Percentiles rank a stretch among this genome's conserved stretches.
Conservation (phyloP, 177 flowering plant genomes). For the Vitis hybrid region DNA sequence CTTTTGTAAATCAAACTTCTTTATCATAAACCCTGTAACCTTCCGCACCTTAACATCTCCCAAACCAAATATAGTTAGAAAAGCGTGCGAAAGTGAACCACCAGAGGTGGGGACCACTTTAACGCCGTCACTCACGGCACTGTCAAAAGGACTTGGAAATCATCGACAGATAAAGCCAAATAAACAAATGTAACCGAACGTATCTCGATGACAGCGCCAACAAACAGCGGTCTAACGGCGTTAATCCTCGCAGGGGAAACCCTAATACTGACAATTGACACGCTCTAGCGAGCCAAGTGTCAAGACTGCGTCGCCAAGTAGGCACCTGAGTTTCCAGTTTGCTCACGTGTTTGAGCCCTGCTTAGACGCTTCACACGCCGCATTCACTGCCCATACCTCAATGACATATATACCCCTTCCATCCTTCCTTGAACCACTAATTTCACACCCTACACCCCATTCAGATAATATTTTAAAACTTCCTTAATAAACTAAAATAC, state of each 20-base stretch:
- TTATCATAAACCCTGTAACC: no score
- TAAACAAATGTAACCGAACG: background rate
- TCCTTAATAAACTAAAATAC: no score
- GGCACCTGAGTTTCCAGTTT: background rate
- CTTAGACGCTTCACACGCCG: slow-evolving; percentile 15
- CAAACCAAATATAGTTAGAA: background rate
- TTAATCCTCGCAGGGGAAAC: background rate
- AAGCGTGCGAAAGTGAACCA: background rate
- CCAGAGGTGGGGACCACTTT: background rate
- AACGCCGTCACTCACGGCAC: background rate
- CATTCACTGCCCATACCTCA: background rate
- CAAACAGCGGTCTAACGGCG: slow-evolving; percentile 4
- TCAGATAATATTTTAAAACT: background rate
- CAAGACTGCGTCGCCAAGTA: slow-evolving; percentile 13
- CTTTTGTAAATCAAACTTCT: no score
- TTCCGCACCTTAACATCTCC: no score
- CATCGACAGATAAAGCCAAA: background rate
- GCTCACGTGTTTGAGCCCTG: slow-evolving; percentile 20
- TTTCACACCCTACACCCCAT: no score
- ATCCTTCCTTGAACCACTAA: background rate
- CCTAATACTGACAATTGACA: slow-evolving; percentile 7
- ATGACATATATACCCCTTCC: slow-evolving; percentile 6
- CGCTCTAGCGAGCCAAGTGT: slow-evolving; percentile 18
- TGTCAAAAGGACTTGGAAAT: background rate
- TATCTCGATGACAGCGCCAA: background rate